Evolutionary conservation across 805 yeast species (phyloP).

Genomic region (Lachancea mirantina): DNA sequence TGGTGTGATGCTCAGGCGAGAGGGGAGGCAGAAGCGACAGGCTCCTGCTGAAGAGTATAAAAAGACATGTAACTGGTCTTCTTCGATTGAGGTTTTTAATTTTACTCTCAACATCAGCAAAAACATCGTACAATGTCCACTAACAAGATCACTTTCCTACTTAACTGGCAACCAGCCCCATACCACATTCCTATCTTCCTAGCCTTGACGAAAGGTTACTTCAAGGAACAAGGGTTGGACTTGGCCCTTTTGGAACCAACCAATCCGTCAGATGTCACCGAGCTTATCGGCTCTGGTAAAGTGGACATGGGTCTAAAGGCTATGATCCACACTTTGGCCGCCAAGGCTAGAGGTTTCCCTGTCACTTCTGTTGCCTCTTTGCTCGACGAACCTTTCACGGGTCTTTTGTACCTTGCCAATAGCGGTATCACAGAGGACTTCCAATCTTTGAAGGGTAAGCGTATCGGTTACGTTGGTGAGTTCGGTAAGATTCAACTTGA

Average conservation of each 20-base stretch:
- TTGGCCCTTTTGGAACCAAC: slow-evolving; percentile 49
- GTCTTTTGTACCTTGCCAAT: slow-evolving; percentile 44
- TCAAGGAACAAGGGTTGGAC: slow-evolving; percentile 43
- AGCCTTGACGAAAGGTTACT: slow-evolving; percentile 45
- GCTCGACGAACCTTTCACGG: slow-evolving; percentile 53
- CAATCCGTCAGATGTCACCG: slow-evolving; percentile 53
- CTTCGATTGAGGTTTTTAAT: neutral
- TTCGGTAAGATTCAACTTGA: slow-evolving; percentile 54
- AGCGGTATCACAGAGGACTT: slow-evolving; percentile 47
- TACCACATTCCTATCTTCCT: slow-evolving; percentile 48
- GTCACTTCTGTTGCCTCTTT: slow-evolving; percentile 50
- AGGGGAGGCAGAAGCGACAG: too few species aligned
- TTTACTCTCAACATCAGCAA: neutral
- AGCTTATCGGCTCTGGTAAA: slow-evolving; percentile 49
- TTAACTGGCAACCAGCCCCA: slow-evolving; percentile 51
- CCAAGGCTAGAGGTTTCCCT: slow-evolving; percentile 51
- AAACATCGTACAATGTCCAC: slow-evolving; percentile 31
- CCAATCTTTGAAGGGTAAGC: slow-evolving; percentile 44
- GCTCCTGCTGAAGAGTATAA: too few species aligned
- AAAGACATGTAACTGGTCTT: too few species aligned
- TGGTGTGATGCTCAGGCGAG: too few species aligned
- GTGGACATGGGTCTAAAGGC: slow-evolving; percentile 55
- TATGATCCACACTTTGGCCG: slow-evolving; percentile 54
- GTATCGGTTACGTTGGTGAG: slow-evolving; percentile 52
- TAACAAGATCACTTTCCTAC: slow-evolving; percentile 42